Conservation (phyloP, 192 early-diverging fungal genomes). For the Coemansia erecta region DNA sequence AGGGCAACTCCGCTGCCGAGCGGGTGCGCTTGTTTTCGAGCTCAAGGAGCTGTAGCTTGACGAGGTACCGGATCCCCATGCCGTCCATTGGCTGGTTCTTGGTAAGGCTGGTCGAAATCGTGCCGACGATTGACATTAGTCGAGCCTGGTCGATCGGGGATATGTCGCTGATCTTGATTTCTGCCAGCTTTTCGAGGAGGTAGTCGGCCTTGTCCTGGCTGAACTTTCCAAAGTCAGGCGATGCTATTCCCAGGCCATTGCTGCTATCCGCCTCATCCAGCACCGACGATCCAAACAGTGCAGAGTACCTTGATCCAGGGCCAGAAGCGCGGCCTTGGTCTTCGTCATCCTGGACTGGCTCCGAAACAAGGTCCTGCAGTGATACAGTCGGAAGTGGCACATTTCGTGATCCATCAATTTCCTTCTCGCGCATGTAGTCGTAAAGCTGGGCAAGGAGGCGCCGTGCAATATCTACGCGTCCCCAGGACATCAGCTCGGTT, state of each 20-base stretch:
- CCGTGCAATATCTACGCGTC: slow-evolving; percentile 32
- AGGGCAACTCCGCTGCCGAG: slow-evolving; percentile 49
- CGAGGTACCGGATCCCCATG: slow-evolving; percentile 82
- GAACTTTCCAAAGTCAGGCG: slow-evolving; percentile 38
- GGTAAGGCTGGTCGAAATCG: slow-evolving; percentile 50
- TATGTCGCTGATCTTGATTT: slow-evolving; percentile 55
- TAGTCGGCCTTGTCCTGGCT: slow-evolving; percentile 45
- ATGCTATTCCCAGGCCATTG: slow-evolving; percentile 3
- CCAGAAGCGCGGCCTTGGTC: not conserved
- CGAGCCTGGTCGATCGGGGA: slow-evolving; percentile 67
- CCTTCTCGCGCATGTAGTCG: slow-evolving; percentile 40
- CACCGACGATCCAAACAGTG: slow-evolving; percentile 12
- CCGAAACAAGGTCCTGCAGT: slow-evolving; percentile 23
- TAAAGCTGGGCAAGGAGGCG: slow-evolving; percentile 35
- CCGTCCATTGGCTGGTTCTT: slow-evolving; percentile 80
- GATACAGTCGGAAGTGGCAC: slow-evolving; percentile 33
- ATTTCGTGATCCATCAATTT: slow-evolving; percentile 16
- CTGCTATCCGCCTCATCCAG: slow-evolving; percentile 1
- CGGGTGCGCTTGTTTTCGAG: slow-evolving; percentile 54
- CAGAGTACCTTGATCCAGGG: slow-evolving; percentile 23
- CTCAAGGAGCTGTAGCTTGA: slow-evolving; percentile 69
- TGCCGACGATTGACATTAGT: slow-evolving; percentile 76
- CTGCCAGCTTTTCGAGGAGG: slow-evolving; percentile 37
- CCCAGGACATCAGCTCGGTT: slow-evolving; percentile 53
- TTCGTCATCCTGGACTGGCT: not conserved